These are phyloP conservation scores for Didymella pinodella DNA, from an alignment of 2,329 filamentous ascomycete species.

Conservation along the genomic window DNA sequence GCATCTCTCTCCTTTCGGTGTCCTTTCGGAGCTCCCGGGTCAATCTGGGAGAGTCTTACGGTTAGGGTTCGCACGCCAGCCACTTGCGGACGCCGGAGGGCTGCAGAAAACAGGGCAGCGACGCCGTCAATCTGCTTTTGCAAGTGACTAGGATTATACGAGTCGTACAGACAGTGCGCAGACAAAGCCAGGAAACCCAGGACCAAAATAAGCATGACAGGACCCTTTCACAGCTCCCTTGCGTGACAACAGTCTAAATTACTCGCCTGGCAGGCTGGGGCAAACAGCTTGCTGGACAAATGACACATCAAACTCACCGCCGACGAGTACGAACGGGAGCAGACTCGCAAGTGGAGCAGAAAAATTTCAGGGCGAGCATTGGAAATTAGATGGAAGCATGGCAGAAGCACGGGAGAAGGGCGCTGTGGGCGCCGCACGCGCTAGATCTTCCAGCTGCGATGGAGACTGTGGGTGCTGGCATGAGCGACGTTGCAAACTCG, in stretches of 20 bases:
- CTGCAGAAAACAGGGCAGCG: conserved; percentile 26
- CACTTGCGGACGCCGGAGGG: conserved; percentile 29
- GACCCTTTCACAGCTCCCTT: conserved; percentile 26
- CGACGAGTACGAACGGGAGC: conserved; percentile 28
- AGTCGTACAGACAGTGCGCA: conserved; percentile 38
- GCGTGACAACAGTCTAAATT: conserved; percentile 28
- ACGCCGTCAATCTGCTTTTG: conserved; percentile 28
- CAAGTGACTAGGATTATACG: conserved; percentile 38
- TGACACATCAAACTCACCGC: conserved; percentile 40
- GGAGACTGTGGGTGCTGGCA: conserved; percentile 28
- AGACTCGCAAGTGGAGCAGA: conserved; percentile 30
- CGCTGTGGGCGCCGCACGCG: conserved; percentile 35
- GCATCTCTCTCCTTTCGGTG: conserved; percentile 28
- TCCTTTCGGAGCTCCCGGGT: conserved; percentile 32
- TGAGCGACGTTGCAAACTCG: conserved; percentile 41
- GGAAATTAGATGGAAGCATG: conserved; percentile 48
- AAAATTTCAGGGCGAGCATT: conserved; percentile 33
- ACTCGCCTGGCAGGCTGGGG: conserved; percentile 20
- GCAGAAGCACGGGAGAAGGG: conserved; percentile 52
- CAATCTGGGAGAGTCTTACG: conserved; percentile 10
- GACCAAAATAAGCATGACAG: conserved; percentile 47
- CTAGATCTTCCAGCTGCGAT: conserved; percentile 37
- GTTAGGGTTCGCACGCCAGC: conserved; percentile 25
- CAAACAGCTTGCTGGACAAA: conserved; percentile 24
- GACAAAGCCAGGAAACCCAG: conserved; percentile 28